Conservation (phyloP, 2,329 filamentous ascomycete genomes). For the Botrytis galanthina region DNA sequence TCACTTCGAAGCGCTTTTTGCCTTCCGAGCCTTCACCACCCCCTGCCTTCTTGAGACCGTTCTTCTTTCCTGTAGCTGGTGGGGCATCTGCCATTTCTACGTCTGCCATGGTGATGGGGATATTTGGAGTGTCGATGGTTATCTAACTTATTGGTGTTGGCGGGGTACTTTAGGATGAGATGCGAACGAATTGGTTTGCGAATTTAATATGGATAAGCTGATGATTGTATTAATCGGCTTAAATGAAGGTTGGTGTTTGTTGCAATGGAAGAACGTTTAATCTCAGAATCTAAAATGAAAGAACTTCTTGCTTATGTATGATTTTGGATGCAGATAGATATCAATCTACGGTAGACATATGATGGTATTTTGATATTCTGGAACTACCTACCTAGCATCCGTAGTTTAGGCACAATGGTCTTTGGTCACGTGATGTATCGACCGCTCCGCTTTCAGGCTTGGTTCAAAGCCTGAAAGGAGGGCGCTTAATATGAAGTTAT, state of each 20-base stretch:
- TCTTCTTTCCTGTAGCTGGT: constrained; percentile 54
- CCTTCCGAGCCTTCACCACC: constrained; percentile 56
- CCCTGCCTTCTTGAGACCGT: constrained; percentile 48
- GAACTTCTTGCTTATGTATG: neutral
- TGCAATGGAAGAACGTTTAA: neutral
- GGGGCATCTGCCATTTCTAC: constrained; percentile 93
- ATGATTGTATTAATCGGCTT: neutral
- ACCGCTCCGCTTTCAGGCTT: neutral
- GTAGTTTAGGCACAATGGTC: neutral
- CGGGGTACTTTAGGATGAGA: constrained; percentile 26
- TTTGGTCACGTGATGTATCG: neutral
- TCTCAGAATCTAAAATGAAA: neutral
- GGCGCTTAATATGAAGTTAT: neutral
- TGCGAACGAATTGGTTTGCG: constrained; percentile 7
- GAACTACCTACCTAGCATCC: neutral
- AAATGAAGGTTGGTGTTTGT: neutral
- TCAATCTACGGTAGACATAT: neutral
- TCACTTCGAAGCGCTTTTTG: constrained; percentile 97
- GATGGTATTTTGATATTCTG: neutral
- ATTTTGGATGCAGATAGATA: neutral
- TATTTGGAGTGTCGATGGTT: constrained; percentile 4
- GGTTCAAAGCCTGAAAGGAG: neutral
- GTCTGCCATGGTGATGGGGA: constrained; percentile 71
- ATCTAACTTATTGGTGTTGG: constrained; percentile 20
- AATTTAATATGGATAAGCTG: neutral